These are phyloP conservation scores for Pugionium dolabratum DNA, from an alignment of 345 rosid genomes.

Conservation along the genomic window DNA sequence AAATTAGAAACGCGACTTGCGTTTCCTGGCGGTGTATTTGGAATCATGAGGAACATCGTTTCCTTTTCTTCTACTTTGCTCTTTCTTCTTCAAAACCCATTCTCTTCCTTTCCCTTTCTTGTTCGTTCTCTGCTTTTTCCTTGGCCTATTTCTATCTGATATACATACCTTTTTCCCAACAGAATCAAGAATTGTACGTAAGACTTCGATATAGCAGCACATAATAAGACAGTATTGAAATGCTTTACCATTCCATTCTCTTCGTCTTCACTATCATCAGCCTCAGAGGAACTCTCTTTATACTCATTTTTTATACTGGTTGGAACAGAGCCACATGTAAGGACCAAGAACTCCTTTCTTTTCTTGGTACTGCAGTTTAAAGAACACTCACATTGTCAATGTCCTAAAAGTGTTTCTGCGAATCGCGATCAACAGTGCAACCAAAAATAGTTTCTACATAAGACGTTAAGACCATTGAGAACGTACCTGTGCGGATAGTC, in stretches of 20 bases:
- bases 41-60: slow-evolving; percentile 71
- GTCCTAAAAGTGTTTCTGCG: background rate
- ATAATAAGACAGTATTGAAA: background rate
- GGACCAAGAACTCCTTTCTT: slow-evolving; percentile 84
- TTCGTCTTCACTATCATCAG: slow-evolving; percentile 64
- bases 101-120: slow-evolving; percentile 70
- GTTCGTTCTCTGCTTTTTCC: slow-evolving; percentile 67
- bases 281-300: slow-evolving; percentile 66
- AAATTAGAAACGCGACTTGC: slow-evolving; percentile 69
- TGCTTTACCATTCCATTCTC: slow-evolving; percentile 53
- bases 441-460: background rate
- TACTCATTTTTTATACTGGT: slow-evolving; percentile 44
- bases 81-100: slow-evolving; percentile 86
- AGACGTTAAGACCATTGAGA: background rate
- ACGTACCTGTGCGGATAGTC: slow-evolving; percentile 90
- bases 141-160: slow-evolving; percentile 76
- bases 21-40: slow-evolving; percentile 78
- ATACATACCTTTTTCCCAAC: slow-evolving; percentile 49
- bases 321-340: slow-evolving; percentile 71
- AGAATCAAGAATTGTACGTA: background rate
- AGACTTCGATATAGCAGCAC: background rate
- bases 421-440: background rate
- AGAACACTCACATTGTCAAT: no score
- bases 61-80: slow-evolving; percentile 84
- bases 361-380: slow-evolving; percentile 58